Conservation (phyloP, 305 asterid species). For the Fraxinus dipetala region DNA sequence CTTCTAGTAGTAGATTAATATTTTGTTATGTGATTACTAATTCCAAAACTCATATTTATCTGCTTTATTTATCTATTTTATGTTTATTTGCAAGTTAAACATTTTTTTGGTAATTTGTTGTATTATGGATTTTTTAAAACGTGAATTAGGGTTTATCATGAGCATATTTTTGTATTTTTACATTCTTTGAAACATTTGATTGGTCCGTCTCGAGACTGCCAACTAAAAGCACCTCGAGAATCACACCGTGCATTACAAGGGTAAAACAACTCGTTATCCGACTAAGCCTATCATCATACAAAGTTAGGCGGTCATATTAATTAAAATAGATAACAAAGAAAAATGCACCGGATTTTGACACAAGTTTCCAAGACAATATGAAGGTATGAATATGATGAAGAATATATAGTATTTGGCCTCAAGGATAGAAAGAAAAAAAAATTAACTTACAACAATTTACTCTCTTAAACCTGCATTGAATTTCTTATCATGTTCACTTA, state of each 20-base stretch:
- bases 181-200: not conserved
- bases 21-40: not conserved
- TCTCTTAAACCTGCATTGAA: not conserved
- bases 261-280: not conserved
- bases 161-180: not conserved
- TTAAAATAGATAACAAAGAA: not conserved
- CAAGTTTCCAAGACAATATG: not conserved
- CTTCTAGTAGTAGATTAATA: not conserved
- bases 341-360: not conserved
- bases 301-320: not conserved
- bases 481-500: not conserved
- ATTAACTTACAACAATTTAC: not conserved
- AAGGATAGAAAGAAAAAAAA: not conserved
- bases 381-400: not conserved
- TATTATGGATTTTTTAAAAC: not conserved
- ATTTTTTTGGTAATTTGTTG: not conserved
- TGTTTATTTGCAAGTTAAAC: not conserved
- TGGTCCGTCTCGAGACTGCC: not conserved
- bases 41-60: not conserved
- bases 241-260: not conserved
- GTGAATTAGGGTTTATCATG: not conserved
- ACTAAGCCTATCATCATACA: not conserved
- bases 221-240: not conserved
- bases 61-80: not conserved
- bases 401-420: not conserved